phyloP scores from a whole-genome alignment of 441 rosid genomes.

The Jatropha podagrica region DNA sequence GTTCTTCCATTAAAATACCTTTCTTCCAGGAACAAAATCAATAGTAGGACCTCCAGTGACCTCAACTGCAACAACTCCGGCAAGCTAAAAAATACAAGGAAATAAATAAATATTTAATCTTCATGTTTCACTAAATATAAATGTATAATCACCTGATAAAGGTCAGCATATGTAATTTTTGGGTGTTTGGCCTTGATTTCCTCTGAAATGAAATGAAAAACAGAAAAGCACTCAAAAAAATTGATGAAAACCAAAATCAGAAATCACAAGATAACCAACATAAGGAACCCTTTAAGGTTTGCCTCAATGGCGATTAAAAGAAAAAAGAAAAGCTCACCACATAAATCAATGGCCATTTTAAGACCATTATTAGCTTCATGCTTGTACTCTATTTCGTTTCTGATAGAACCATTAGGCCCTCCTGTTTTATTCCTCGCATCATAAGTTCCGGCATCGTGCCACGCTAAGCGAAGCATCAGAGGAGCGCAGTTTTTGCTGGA shows the following conservation, averaged over 20 bases:
- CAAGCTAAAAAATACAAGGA: constrained; percentile 51
- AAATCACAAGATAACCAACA: too few species aligned
- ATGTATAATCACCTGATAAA: constrained; percentile 57
- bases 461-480: constrained; percentile 92
- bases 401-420: constrained; percentile 84
- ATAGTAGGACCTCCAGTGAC: constrained; percentile 81
- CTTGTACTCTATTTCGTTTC: constrained; percentile 50
- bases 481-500: constrained; percentile 66
- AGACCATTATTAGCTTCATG: constrained; percentile 61
- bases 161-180: constrained; percentile 68
- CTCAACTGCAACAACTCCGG: constrained; percentile 92
- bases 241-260: background rate
- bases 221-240: background rate
- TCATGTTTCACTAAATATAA: background rate
- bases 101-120: background rate
- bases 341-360: constrained; percentile 62
- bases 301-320: background rate
- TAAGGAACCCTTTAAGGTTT: too few species aligned
- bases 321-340: constrained; percentile 45
- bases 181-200: constrained; percentile 66
- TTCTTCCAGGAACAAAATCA: constrained; percentile 75
- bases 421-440: constrained; percentile 72
- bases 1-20: constrained; percentile 39
- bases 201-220: constrained; percentile 39
- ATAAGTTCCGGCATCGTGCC: constrained; percentile 96